phyloP scores from a whole-genome alignment of 345 rosid genomes.

The Populus euphratica region DNA sequence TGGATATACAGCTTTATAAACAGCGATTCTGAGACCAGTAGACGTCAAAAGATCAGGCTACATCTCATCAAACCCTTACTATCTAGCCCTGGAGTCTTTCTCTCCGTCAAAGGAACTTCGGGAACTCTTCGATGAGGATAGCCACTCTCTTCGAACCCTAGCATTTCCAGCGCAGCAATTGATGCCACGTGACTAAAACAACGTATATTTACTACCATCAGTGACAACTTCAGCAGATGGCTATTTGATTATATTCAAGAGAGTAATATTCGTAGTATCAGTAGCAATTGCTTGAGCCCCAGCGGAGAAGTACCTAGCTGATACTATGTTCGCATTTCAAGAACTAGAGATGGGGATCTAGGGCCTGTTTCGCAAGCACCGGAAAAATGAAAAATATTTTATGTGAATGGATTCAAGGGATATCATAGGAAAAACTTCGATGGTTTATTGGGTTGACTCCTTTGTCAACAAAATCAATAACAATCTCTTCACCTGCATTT shows the following conservation, averaged over 20 bases:
- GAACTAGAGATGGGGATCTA: conserved; percentile 41
- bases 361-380: conserved; percentile 78
- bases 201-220: background rate
- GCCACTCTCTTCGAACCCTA: conserved; percentile 34
- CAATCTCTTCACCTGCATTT: conserved; percentile 63
- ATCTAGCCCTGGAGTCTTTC: too few relatives aligned
- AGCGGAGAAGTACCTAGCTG: conserved; percentile 78
- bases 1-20: conserved; percentile 80
- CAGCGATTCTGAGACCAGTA: conserved; percentile 54
- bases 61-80: background rate
- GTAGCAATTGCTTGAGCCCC: conserved; percentile 61
- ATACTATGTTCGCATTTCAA: conserved; percentile 76
- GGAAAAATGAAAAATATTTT: conserved; percentile 52
- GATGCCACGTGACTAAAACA: conserved; percentile 76
- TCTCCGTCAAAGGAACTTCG: too few relatives aligned
- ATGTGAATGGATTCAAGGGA: conserved; percentile 31
- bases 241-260: background rate
- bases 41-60: background rate
- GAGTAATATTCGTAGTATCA: background rate
- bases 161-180: conserved; percentile 79
- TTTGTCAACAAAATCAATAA: conserved; percentile 74
- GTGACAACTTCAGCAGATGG: background rate
- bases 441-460: conserved; percentile 63
- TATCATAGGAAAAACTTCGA: conserved; percentile 60
- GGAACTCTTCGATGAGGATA: too few relatives aligned